Conservation (phyloP, 352 stramenopile species). For the Globisporangium acanthophoron region DNA sequence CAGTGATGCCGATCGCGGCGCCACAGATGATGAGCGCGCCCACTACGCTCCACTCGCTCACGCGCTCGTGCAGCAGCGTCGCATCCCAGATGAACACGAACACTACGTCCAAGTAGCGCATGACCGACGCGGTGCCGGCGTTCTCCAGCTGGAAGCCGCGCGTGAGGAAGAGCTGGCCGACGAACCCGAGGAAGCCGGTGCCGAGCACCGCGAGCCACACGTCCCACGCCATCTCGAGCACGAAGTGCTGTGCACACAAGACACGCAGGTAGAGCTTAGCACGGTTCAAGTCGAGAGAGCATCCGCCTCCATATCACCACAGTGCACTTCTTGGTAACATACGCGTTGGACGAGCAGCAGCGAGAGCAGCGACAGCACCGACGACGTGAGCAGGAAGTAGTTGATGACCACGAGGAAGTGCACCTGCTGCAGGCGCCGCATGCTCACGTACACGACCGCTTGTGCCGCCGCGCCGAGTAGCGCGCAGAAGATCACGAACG, state of each 20-base stretch:
- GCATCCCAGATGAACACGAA: conserved; percentile 43
- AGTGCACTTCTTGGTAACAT: too few species aligned
- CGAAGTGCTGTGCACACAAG: conserved; percentile 11
- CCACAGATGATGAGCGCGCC: conserved; percentile 27
- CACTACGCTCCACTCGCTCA: conserved; percentile 29
- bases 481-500: conserved; percentile 20
- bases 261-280: neutral
- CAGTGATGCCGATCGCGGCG: conserved; percentile 26
- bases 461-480: conserved; percentile 20
- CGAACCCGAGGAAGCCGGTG: conserved; percentile 26
- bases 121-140: conserved; percentile 32
- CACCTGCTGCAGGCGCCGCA: conserved; percentile 28
- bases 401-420: conserved; percentile 34
- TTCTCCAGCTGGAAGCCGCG: conserved; percentile 40
- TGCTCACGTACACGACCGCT: conserved; percentile 24
- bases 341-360: conserved; percentile 16
- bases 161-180: conserved; percentile 38
- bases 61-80: conserved; percentile 21
- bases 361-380: conserved; percentile 24
- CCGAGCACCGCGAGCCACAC: conserved; percentile 21
- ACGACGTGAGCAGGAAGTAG: conserved; percentile 31
- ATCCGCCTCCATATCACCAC: too few species aligned
- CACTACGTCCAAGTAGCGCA: conserved; percentile 34
- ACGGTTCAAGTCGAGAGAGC: too few species aligned
- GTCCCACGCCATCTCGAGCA: conserved; percentile 8